phyloP scores from a whole-genome alignment of 1,284 basidiomycete species.

The Ceratobasidium sp. region DNA sequence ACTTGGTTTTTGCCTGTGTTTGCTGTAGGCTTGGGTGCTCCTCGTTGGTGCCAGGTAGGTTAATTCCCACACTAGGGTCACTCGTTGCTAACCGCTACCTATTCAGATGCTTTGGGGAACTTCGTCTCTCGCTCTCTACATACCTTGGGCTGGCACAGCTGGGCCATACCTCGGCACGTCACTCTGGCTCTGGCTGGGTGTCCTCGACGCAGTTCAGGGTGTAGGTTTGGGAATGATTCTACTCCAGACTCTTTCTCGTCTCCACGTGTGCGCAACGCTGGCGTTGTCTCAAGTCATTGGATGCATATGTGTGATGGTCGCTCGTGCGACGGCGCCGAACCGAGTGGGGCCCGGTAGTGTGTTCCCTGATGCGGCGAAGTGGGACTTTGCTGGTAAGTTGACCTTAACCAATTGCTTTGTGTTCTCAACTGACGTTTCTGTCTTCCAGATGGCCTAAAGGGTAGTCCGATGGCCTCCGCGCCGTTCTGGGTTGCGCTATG shows the following conservation, averaged over 20 bases:
- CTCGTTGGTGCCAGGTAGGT: slow-evolving; percentile 87
- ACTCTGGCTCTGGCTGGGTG: slow-evolving; percentile 93
- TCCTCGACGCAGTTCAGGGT: slow-evolving; percentile 90
- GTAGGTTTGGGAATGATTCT: slow-evolving; percentile 94
- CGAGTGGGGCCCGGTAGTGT: slow-evolving; percentile 84
- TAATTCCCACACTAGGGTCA: neutral
- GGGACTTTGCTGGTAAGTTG: slow-evolving; percentile 76
- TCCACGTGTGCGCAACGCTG: slow-evolving; percentile 91
- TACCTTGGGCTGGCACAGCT: slow-evolving; percentile 86
- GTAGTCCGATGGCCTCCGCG: slow-evolving; percentile 79
- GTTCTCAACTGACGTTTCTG: slow-evolving; percentile 45
- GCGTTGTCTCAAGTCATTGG: slow-evolving; percentile 87
- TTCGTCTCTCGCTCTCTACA: slow-evolving; percentile 85
- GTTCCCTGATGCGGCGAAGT: slow-evolving; percentile 90
- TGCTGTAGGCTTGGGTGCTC: slow-evolving; percentile 90
- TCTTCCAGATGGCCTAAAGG: slow-evolving; percentile 50
- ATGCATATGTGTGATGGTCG: slow-evolving; percentile 83
- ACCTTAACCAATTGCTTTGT: slow-evolving; percentile 39
- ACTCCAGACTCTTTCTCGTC: slow-evolving; percentile 88
- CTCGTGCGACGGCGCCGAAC: slow-evolving; percentile 86
- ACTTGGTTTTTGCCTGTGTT: slow-evolving; percentile 94
- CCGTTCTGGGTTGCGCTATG: slow-evolving; percentile 89
- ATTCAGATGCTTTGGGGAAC: slow-evolving; percentile 84
- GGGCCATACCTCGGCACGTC: slow-evolving; percentile 89
- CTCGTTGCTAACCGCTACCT: slow-evolving; percentile 1